Evolutionary conservation across 2,329 filamentous ascomycete species (phyloP), one percentile per base, ranked within the genome.

Genomic region (Ascochyta viciae-villosae): DNA sequence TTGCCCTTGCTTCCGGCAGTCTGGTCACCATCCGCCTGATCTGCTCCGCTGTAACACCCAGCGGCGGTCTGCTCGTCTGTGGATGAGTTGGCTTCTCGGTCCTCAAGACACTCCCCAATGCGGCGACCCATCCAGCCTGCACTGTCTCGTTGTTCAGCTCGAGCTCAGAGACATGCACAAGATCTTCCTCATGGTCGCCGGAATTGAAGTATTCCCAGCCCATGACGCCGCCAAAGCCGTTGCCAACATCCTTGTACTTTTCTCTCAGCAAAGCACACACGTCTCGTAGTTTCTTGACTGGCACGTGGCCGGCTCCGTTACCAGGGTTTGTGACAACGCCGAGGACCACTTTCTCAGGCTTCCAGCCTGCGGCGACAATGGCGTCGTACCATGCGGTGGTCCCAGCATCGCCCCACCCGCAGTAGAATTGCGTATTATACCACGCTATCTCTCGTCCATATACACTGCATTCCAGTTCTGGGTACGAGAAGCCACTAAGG

Each of bases 131-230:
- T 63, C 74, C 51, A 0, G 71, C 63, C 43, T 70, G 68, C 7
- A 65, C 67, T 1, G 67, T 72, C 33, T 72, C 70, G 5, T 62
- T 68, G 22, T 62, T 57, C 1, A 72, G 41, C 0, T 68, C 63
- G 4, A 71, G 61, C 0, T 42, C 41, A 2, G 65, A 43, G 0
- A 73, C 62, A 8, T 74, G 66, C 5, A 66, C 63, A 10, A 73
- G 15, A 37, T 75, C 72, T 0, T 64, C 60, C 0, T 71, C 71
- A 26, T 62, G 62, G 23, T 70, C 67, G 15, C 74, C 74, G 10
- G 88, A 86, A 78, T 96, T 96, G 78, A 94, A 96, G 73, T 95
- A 96, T 78, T 97, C 93, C 93, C 93, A 97, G 2, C 92, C 92
- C 87, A 95, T 95, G 6, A 97, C 87, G 0, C 93, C 93, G 0